Base-by-base conservation (phyloP, 2,329 filamentous ascomycete species). In the Penicillium sp. region DNA sequence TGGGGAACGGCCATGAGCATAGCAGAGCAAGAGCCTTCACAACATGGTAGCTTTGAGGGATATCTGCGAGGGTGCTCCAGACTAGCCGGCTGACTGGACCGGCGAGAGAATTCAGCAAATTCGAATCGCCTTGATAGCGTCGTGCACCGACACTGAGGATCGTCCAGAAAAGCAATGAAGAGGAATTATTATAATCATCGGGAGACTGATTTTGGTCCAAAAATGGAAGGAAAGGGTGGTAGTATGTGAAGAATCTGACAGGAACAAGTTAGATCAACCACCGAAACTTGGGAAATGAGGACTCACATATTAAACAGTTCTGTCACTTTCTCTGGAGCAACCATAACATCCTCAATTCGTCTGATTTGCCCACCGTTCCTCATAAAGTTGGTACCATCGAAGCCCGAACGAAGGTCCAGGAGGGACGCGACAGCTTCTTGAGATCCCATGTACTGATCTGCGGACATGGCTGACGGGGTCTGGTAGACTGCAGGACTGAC, bases 81-180 rank as follows among this genome's bases (percentile, higher is more conserved):
- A 83, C 73, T 48, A 83, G 65, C 52, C 78, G 72, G 33, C 74
- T 77, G 51, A 82, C 68, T 2, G 80, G 80, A 4, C 67, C 70
- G n/a, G 70, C 62, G 12, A 76, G 65, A 58, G 64, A 78, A 46
- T 74, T 75, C 43, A 84, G 70, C 22, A 84, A 67, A 12, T 69
- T 70, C 0, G 75, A 69, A 53, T 83, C 79, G 7, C 69, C 63
- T 17, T 75, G 73, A 53, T 78, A 84, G 43, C 81, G 77, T 33
- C 82, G 77, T 32, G 80, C 77, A 10, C 81, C 81, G 34, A 83
- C 75, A 33, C 77, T 77, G 39, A 84, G 72, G 42, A 85, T 80
- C 24, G 80, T 80, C 82, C 82, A 85, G 64, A 84, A 84, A n/a
- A 85, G 72, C 6, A 85, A 68, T n/a, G 78, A 79, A 38, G 78